Evolutionary conservation across 768 basidiomycete genomes (phyloP).

Genomic region (Fomitopsis serialis): DNA sequence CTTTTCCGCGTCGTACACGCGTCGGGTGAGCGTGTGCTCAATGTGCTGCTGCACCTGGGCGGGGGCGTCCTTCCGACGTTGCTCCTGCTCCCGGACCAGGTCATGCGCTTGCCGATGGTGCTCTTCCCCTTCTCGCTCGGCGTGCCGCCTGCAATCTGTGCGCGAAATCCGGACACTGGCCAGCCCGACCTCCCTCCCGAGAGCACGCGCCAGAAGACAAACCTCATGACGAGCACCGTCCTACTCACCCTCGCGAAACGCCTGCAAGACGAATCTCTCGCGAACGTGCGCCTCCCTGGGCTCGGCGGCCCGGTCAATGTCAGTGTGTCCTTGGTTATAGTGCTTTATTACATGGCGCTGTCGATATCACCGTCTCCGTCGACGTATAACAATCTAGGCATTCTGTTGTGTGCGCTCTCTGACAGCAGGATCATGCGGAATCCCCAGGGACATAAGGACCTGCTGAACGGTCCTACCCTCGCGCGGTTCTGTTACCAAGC

Average conservation of each 20-base stretch:
- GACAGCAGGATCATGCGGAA: constrained; percentile 10
- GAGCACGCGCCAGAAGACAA: constrained; percentile 19
- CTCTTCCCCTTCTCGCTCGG: constrained; percentile 33
- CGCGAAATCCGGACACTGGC: constrained; percentile 6
- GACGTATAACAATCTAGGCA: constrained; percentile 46
- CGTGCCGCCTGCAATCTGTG: constrained; percentile 28
- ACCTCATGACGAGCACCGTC: constrained; percentile 33
- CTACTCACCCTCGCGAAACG: constrained; percentile 42
- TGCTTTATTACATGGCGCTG: constrained; percentile 44
- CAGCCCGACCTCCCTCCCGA: constrained; percentile 13
- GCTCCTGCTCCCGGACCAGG: constrained; percentile 36
- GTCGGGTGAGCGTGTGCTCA: constrained; percentile 28
- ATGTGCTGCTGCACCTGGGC: constrained; percentile 27
- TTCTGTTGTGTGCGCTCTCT: constrained; percentile 36
- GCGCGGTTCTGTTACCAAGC: constrained; percentile 40
- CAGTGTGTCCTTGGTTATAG: constrained; percentile 32
- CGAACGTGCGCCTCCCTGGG: constrained; percentile 18
- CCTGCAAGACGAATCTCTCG: constrained; percentile 31
- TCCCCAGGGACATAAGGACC: constrained; percentile 12
- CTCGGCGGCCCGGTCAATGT: constrained; percentile 25
- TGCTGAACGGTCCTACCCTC: constrained; percentile 27
- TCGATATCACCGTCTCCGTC: constrained; percentile 39
- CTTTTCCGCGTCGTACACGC: constrained; percentile 29
- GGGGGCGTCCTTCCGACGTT: constrained; percentile 37
- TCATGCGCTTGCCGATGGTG: constrained; percentile 27